Percentiles rank a stretch among this genome's conserved stretches.
phyloP scores from a whole-genome alignment of 116 monocot genomes.

The Cymodocea nodosa region DNA sequence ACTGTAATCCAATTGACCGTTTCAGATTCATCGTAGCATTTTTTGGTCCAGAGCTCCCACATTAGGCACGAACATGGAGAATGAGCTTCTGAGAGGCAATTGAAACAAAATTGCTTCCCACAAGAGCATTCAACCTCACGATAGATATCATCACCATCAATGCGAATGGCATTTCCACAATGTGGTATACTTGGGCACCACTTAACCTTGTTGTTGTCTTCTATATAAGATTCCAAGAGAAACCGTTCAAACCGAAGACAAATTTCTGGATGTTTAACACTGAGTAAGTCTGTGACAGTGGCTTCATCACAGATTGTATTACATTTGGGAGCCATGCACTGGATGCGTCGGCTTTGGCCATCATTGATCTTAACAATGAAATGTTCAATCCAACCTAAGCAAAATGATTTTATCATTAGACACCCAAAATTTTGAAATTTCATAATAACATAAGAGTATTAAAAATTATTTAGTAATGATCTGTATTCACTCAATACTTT shows the following conservation, averaged over 20 bases:
- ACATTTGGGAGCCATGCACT: conserved; percentile 61
- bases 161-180: conserved; percentile 72
- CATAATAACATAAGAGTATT: too few species aligned
- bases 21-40: conserved; percentile 32
- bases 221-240: conserved; percentile 76
- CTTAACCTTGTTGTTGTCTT: conserved; percentile 60
- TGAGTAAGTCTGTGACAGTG: conserved; percentile 30
- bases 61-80: conserved; percentile 79
- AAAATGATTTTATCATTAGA: not conserved
- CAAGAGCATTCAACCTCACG: conserved; percentile 72
- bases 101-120: conserved; percentile 77
- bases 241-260: conserved; percentile 45
- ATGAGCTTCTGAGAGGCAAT: conserved; percentile 48
- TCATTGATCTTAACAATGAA: conserved; percentile 58
- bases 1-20: conserved; percentile 47
- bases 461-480: not conserved
- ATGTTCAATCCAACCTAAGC: conserved; percentile 65
- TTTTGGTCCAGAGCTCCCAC: conserved; percentile 66
- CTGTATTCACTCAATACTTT: not conserved
- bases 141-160: conserved; percentile 37
- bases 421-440: too few species aligned
- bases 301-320: conserved; percentile 51
- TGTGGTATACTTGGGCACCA: conserved; percentile 74
- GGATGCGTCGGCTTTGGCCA: conserved; percentile 48
- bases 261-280: conserved; percentile 23